Evolutionary conservation across 345 rosid species (phyloP).

Genomic region (Eucalyptus grandis): DNA sequence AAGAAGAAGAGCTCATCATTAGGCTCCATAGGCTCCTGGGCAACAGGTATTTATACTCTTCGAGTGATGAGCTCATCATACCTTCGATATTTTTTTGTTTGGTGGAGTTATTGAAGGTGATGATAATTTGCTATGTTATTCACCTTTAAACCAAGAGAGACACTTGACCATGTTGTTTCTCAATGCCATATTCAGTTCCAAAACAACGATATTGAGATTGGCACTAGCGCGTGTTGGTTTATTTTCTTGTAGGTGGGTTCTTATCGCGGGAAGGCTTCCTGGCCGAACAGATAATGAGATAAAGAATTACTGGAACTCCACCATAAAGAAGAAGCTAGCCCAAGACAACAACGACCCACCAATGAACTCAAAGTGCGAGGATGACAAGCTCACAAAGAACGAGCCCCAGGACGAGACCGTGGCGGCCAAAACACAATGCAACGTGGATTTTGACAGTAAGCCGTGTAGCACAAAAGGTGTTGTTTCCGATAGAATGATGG

Average conservation of each 20-base stretch:
- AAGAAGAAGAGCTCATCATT: slow-evolving; percentile 7
- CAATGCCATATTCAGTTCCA: neutral
- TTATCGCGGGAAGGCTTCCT: neutral
- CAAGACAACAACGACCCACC: neutral
- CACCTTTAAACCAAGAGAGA: neutral
- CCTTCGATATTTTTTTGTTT: neutral
- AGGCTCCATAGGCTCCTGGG: slow-evolving; percentile 8
- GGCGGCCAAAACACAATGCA: neutral
- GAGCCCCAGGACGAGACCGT: neutral
- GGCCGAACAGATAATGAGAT: slow-evolving; percentile 8
- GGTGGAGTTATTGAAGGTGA: neutral
- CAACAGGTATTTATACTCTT: neutral
- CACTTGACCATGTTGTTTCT: neutral
- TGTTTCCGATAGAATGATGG: neutral
- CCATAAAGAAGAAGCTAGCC: neutral
- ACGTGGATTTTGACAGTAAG: neutral
- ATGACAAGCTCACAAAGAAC: neutral
- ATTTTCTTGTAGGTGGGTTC: neutral
- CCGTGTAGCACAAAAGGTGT: neutral
- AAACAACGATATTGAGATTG: neutral
- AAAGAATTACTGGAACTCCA: slow-evolving; percentile 1
- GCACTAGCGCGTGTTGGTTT: neutral
- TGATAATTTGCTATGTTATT: neutral
- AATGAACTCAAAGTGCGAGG: neutral
- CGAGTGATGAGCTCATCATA: neutral